These are phyloP conservation scores for Ruellia speciosa DNA, from an alignment of 305 asterid genomes.

Conservation along the genomic window DNA sequence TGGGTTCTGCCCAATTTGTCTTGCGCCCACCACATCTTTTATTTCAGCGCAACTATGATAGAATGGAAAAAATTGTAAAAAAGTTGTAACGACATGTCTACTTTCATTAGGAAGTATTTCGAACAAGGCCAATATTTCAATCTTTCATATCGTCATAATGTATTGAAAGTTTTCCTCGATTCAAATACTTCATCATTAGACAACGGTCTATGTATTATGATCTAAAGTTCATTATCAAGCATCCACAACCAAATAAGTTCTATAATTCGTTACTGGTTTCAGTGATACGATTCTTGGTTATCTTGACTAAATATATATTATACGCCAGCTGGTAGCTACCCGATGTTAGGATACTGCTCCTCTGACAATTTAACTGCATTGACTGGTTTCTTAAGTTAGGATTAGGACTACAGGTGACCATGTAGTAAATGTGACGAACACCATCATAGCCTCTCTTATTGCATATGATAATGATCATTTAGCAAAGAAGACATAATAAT, in stretches of 20 bases:
- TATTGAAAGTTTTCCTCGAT: constrained; percentile 7
- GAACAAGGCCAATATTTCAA: constrained; percentile 19
- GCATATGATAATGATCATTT: constrained; percentile 1
- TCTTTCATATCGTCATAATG: constrained; percentile 18
- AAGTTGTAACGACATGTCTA: constrained; percentile 3
- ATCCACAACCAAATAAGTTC: neutral
- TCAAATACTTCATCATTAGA: constrained; percentile 22
- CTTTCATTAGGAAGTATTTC: constrained; percentile 17
- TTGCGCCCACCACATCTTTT: constrained; percentile 4
- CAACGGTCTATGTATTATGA: neutral
- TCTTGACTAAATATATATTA: constrained; percentile 11
- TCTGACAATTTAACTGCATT: constrained; percentile 2
- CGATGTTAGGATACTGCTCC: neutral
- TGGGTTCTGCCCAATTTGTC: neutral
- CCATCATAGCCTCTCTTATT: constrained; percentile 17
- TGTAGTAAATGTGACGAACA: constrained; percentile 1
- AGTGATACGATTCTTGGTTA: neutral
- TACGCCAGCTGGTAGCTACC: constrained; percentile 15
- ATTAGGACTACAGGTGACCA: constrained; percentile 4
- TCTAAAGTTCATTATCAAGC: neutral
- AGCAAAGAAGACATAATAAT: constrained; percentile 3
- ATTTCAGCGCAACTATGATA: constrained; percentile 13
- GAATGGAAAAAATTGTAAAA: constrained; percentile 25
- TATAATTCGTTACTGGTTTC: neutral
- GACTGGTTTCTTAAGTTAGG: constrained; percentile 17